Evolutionary conservation across 176 grass and related monocot genomes (phyloP), one percentile per base, ranked within the genome.

Genomic region (Bolboschoenus planiculmis): DNA sequence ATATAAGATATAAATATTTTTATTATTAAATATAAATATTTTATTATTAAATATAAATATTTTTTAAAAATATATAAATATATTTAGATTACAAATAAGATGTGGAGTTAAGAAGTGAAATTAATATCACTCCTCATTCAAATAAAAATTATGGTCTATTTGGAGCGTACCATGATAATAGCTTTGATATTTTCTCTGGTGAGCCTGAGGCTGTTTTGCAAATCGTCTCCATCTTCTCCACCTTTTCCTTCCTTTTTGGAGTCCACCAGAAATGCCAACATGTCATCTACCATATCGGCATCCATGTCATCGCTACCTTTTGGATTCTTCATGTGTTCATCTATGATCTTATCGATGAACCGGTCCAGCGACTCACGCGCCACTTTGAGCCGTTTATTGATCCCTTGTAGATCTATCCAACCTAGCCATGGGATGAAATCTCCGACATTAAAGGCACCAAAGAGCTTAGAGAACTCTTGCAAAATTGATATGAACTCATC

Each of bases 341-440:
- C 87, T 54, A 97, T 97, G 81, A 97, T 97, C 87, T 89, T 91
- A 85, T 94, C 92, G 48, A 97, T 92, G 87, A 97, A 97, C 16
- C 54, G 4, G 73, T 97, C 95, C 27, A 97, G 90, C 23, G 90
- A 79, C 2, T 2, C 1, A 4, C 92, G 92, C 0, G 95, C 92
- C 5, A 43, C 64, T 61, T 64, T 76, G 64, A 97, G 88, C 65
- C 95, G 80, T 44, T 39, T 35, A 83, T 94, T 91, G 48, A 97
- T 80, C 10, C 92, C 95, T 20, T 88, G 88, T 21, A 62, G 84
- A 78, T 97, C 95, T 73, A 87, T 77, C 95, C 92, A 92, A 24
- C 90, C 36, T 7, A 97, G 83, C 87, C 87, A 98, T 0, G 92
- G 92, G 14, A 98, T 85, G 87, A 98, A 98, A 81, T 98, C 92